Evolutionary conservation across 495 filamentous ascomycete genomes (phyloP), one percentile per base, ranked within the genome.

Genomic region (Annulohypoxylon bovei): DNA sequence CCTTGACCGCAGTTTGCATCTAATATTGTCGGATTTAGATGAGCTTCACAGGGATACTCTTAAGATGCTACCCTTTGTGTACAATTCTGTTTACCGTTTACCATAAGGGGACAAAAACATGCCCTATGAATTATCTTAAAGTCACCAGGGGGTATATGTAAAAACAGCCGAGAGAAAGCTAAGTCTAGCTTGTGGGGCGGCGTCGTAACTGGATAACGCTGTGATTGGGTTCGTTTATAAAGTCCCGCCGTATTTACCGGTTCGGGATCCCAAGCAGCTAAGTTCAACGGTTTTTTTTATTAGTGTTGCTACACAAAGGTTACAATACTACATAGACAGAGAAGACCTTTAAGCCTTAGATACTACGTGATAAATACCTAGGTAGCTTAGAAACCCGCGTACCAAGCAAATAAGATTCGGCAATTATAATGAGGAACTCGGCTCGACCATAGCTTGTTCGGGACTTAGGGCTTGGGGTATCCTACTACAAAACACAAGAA

Each of bases 41-140:
- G 53, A 56, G 32, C 22, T 56, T 56, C 53, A 35, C 53, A 39
- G n/a, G 53, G 53, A 39, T 56, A 12, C 22, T 33, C 18, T 39
- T 35, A 5, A 20, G 20, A 37, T 56, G 9, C 8, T 27, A 56
- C 33, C 53, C 32, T 33, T 35, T 39, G 20, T 39, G 20, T n/a
- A 39, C 33, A 25, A 12, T 20, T 18, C 25, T 32, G 49, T 53
- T 28, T 53, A 20, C 27, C 49, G 27, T 53, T 53, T 53, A 33
- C 27, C 49, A 33, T 20, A 20, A 33, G 33, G n/a, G 39, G 39
- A 6, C 16, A 42, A 42, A 6, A 16, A 18, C 39, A 42, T 20
- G 39, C n/a, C 20, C 8, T 18, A 5, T n/a, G 20, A 42, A 42
- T 42, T 42, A 20, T 2, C 39, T 12, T 20, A 20, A 20, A 42